Evolutionary conservation across 2,329 filamentous ascomycete genomes (phyloP).

Genomic region (Sporothrix sp.): DNA sequence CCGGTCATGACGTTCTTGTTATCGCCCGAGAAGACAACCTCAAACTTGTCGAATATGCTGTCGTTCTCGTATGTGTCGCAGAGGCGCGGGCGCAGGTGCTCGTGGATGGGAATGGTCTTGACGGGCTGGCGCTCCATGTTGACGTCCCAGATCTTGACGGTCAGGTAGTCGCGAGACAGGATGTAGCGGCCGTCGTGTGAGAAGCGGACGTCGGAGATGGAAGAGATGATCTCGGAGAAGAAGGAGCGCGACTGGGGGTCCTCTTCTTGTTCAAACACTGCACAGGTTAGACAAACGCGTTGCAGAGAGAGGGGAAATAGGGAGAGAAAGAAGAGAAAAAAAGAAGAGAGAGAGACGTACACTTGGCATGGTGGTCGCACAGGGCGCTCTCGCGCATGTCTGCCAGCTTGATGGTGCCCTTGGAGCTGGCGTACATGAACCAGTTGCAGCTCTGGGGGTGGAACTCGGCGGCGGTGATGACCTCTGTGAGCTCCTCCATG

Average conservation of each 20-base stretch:
- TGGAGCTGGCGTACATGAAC: slow-evolving; percentile 99
- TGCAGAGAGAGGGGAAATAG: too few relatives aligned
- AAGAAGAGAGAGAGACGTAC: slow-evolving; percentile 43
- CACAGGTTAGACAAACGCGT: slow-evolving; percentile 2
- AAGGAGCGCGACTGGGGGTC: slow-evolving; percentile 94
- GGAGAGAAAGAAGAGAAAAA: too few relatives aligned
- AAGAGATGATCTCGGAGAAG: slow-evolving; percentile 99
- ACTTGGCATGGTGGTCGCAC: slow-evolving; percentile 90
- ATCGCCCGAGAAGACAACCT: slow-evolving; percentile 97
- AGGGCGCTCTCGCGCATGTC: slow-evolving; percentile 97
- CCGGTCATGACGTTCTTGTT: slow-evolving; percentile 99
- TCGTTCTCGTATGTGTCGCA: slow-evolving; percentile 99
- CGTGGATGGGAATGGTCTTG: slow-evolving; percentile 98
- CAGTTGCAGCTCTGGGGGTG: slow-evolving; percentile 96
- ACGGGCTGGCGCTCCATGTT: slow-evolving; percentile 97
- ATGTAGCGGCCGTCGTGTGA: slow-evolving; percentile 96
- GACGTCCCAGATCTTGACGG: slow-evolving; percentile 99
- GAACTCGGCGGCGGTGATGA: slow-evolving; percentile 97
- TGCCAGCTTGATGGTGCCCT: slow-evolving; percentile 96
- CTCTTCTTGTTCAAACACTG: slow-evolving; percentile 98
- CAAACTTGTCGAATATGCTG: slow-evolving; percentile 99
- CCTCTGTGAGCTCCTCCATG: slow-evolving; percentile 98
- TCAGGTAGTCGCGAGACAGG: slow-evolving; percentile 92
- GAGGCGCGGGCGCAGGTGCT: slow-evolving; percentile 84
- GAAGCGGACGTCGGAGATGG: slow-evolving; percentile 96